Evolutionary conservation across 2,329 filamentous ascomycete species (phyloP).

Genomic region (Xylariaceae sp.): DNA sequence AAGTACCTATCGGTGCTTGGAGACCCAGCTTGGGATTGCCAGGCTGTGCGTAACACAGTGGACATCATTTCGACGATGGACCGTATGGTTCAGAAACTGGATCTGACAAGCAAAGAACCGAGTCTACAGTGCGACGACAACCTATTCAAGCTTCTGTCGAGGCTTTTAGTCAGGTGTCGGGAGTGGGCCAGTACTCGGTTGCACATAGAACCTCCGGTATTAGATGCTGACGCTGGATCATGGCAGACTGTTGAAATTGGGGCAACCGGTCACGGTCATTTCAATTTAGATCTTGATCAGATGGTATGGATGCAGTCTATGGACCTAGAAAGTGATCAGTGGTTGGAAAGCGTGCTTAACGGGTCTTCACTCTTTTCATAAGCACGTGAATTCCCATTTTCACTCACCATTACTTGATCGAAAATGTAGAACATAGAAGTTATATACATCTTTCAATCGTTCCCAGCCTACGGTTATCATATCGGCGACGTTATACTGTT

Average conservation of each 20-base stretch:
- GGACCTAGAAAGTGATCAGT: conserved; percentile 13
- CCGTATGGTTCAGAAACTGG: conserved; percentile 39
- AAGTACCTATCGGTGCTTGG: conserved; percentile 46
- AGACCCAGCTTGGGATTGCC: conserved; percentile 48
- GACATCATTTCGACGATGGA: conserved; percentile 43
- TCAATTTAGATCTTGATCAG: conserved; percentile 1
- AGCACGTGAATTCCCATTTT: no score
- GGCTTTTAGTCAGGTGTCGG: conserved; percentile 7
- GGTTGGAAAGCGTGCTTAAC: conserved; percentile 12
- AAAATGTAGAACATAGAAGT: no score
- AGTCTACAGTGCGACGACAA: conserved; percentile 41
- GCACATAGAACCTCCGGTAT: background rate
- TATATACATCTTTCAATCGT: no score
- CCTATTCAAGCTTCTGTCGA: conserved; percentile 21
- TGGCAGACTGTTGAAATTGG: background rate
- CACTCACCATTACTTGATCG: no score
- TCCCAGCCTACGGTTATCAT: no score
- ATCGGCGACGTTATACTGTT: no score
- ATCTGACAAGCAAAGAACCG: conserved; percentile 37
- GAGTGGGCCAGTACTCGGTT: conserved; percentile 4
- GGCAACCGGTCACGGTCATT: background rate
- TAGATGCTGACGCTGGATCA: background rate
- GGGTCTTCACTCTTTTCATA: background rate
- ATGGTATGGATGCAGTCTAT: conserved; percentile 16
- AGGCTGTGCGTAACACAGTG: conserved; percentile 43